phyloP scores from a whole-genome alignment of 2,329 filamentous ascomycete species.

The Bisporella sp. region DNA sequence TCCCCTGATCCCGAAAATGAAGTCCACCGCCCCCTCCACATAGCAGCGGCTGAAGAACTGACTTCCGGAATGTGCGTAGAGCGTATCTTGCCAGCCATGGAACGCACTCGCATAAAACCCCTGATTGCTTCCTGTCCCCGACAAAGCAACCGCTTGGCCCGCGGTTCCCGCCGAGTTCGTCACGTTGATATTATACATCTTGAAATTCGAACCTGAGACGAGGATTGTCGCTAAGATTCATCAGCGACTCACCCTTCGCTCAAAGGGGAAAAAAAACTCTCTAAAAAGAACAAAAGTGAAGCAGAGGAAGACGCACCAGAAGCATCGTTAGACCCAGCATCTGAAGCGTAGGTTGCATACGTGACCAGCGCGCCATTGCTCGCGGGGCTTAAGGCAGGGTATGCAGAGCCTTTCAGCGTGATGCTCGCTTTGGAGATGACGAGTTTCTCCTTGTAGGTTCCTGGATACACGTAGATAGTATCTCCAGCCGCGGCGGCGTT shows the following conservation, averaged over 20 bases:
- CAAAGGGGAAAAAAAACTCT: no score
- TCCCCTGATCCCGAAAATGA: constrained; percentile 45
- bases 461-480: constrained; percentile 46
- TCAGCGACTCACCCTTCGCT: no score
- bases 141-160: constrained; percentile 42
- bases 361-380: constrained; percentile 40
- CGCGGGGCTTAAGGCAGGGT: constrained; percentile 29
- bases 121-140: constrained; percentile 38
- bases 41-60: constrained; percentile 46
- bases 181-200: constrained; percentile 52
- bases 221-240: constrained; percentile 11
- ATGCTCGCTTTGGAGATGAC: constrained; percentile 37
- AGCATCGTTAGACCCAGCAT: constrained; percentile 34
- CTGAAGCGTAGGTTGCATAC: constrained; percentile 30
- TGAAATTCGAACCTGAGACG: constrained; percentile 35
- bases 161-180: constrained; percentile 39
- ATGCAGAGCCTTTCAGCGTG: constrained; percentile 40
- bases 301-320: not conserved
- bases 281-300: no score
- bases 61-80: constrained; percentile 39
- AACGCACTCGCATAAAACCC: constrained; percentile 48
- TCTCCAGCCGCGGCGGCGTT: constrained; percentile 33
- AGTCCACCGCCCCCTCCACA: constrained; percentile 46
- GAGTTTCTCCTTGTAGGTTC: constrained; percentile 47
- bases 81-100: constrained; percentile 47